Percentiles rank a stretch among this genome's conserved stretches.
Conservation (phyloP, 345 rosid genomes). For the Chamaenerion angustifolium region DNA sequence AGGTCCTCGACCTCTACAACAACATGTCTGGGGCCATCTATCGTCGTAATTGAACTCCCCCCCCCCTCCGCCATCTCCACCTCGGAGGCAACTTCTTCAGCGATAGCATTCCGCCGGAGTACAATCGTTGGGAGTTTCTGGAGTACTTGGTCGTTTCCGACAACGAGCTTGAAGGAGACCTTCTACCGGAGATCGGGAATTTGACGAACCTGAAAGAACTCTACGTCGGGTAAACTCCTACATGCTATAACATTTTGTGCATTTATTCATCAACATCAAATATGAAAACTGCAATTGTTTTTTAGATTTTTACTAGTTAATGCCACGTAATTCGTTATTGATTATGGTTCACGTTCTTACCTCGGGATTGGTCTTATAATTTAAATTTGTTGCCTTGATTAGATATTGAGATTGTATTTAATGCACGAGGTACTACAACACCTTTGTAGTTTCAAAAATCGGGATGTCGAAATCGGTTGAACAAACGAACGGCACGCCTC, state of each 20-base stretch:
- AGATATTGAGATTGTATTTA: background rate
- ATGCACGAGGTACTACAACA: conserved; percentile 40
- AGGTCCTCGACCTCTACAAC: conserved; percentile 79
- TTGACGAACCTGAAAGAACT: conserved; percentile 38
- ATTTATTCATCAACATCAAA: no score
- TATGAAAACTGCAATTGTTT: no score
- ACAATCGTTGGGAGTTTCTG: conserved; percentile 46
- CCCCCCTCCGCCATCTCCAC: conserved; percentile 33
- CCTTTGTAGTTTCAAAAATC: no score
- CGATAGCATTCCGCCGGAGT: conserved; percentile 27
- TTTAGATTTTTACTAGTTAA: no score
- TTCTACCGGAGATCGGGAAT: conserved; percentile 34
- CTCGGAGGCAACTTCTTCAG: conserved; percentile 36
- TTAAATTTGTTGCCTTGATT: no score
- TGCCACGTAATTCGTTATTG: no score
- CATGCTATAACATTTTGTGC: background rate
- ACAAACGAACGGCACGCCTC: no score
- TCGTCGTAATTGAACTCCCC: conserved; percentile 41
- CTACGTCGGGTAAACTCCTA: conserved; percentile 41
- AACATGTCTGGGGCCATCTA: conserved; percentile 73
- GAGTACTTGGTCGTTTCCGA: conserved; percentile 38
- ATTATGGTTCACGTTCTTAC: no score
- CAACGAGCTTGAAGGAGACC: conserved; percentile 46
- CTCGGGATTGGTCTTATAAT: no score
- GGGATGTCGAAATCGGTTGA: no score